A percentile compares a stretch with the other conserved stretches of the same genome.
Conservation (phyloP, 1,284 basidiomycete genomes). For the Mycena citricolor region DNA sequence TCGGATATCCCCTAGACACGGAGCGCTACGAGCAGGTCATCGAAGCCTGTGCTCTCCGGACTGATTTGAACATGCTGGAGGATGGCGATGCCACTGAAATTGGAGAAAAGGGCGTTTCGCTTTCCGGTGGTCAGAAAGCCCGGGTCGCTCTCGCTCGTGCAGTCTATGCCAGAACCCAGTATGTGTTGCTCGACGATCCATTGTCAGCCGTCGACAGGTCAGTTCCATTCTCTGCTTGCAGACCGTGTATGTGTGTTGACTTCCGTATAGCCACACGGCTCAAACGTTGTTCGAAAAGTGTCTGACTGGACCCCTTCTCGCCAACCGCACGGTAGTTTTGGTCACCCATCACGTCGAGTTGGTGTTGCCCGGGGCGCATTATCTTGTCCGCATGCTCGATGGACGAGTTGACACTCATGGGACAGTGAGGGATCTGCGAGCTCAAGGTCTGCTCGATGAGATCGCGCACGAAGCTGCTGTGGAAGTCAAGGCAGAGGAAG, state of each 20-base stretch:
- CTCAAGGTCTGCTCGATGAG: slow-evolving; percentile 53
- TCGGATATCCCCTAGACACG: slow-evolving; percentile 56
- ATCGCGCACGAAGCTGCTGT: slow-evolving; percentile 48
- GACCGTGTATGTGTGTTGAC: background rate
- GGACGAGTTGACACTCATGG: slow-evolving; percentile 6
- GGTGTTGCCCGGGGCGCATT: slow-evolving; percentile 5
- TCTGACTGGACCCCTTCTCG: slow-evolving; percentile 18
- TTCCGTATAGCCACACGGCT: slow-evolving; percentile 77
- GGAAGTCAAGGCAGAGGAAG: slow-evolving; percentile 31
- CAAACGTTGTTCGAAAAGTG: slow-evolving; percentile 54
- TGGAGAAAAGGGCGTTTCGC: slow-evolving; percentile 26
- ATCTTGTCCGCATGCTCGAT: slow-evolving; percentile 8
- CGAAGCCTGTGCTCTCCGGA: slow-evolving; percentile 60
- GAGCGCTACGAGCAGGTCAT: slow-evolving; percentile 51
- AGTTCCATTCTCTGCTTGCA: background rate
- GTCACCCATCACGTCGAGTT: slow-evolving; percentile 2
- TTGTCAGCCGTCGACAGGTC: slow-evolving; percentile 64
- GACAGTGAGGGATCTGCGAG: slow-evolving; percentile 6
- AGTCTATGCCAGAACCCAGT: slow-evolving; percentile 59
- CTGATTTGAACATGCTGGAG: slow-evolving; percentile 63
- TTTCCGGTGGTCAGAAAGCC: slow-evolving; percentile 40
- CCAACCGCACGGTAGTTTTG: slow-evolving; percentile 17
- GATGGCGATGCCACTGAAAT: slow-evolving; percentile 53
- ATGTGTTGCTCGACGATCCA: slow-evolving; percentile 71
- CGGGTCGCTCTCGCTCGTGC: slow-evolving; percentile 49